Conservation (phyloP, 768 basidiomycete genomes). For the Suillus tomentosus region DNA sequence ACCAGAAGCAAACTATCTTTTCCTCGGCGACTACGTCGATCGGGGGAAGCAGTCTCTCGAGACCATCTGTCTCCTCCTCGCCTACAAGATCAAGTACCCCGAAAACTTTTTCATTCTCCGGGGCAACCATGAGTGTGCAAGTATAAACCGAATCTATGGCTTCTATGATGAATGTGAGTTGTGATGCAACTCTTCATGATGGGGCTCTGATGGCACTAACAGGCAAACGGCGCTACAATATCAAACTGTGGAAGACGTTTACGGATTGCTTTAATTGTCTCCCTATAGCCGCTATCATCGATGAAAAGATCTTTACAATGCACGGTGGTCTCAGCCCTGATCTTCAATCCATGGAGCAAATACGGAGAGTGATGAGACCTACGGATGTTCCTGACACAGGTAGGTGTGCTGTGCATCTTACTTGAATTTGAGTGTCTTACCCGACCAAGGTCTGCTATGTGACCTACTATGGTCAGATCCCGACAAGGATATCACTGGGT, state of each 20-base stretch:
- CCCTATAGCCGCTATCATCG: conserved; percentile 98
- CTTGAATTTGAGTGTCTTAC: background rate
- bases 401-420: conserved; percentile 36
- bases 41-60: conserved; percentile 98
- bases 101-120: conserved; percentile 99
- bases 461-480: conserved; percentile 99
- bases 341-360: conserved; percentile 99
- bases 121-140: conserved; percentile 99
- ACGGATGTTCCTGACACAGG: conserved; percentile 99
- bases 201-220: conserved; percentile 19
- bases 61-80: conserved; percentile 98
- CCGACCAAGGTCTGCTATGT: conserved; percentile 76
- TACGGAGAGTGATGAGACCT: conserved; percentile 97
- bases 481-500: conserved; percentile 98
- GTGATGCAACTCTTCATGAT: background rate
- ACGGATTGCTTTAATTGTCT: conserved; percentile 99
- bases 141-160: conserved; percentile 99
- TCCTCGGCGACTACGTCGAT: conserved; percentile 99
- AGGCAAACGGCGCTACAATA: conserved; percentile 99
- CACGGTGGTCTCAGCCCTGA: conserved; percentile 97
- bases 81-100: conserved; percentile 99
- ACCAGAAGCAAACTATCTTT: conserved; percentile 99
- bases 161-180: conserved; percentile 99
- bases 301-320: conserved; percentile 99
- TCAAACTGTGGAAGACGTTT: conserved; percentile 99